These are phyloP conservation scores for Picochlorum costavermella DNA, from an alignment of 139 green algal genomes.

Conservation along the genomic window DNA sequence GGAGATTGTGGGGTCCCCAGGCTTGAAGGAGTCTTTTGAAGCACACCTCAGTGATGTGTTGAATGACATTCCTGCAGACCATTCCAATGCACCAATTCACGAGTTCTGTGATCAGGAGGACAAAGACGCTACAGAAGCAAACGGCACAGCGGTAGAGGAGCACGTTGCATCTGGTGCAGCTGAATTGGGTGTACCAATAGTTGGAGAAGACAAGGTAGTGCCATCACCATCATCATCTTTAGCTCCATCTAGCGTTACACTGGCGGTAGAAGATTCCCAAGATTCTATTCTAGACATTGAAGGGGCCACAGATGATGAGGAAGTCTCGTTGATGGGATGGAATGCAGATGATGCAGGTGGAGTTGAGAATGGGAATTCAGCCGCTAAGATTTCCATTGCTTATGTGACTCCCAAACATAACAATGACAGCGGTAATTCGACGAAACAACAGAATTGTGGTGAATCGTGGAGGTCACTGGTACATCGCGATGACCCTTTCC, in stretches of 20 bases:
- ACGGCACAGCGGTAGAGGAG: background rate
- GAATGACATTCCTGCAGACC: too few species aligned
- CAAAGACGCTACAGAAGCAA: background rate
- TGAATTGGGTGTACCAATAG: too few species aligned
- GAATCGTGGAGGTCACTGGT: background rate
- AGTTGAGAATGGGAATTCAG: constrained; percentile 3
- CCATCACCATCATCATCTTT: background rate
- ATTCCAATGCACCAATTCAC: too few species aligned
- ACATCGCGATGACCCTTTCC: constrained; percentile 2
- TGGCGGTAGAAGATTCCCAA: background rate
- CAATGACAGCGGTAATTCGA: background rate
- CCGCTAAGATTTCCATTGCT: background rate
- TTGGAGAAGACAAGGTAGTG: background rate
- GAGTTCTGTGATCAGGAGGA: background rate
- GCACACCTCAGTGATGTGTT: too few species aligned
- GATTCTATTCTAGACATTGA: too few species aligned
- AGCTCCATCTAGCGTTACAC: background rate
- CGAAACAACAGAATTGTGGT: background rate
- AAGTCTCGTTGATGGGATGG: too few species aligned
- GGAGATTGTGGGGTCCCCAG: too few species aligned
- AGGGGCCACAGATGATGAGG: too few species aligned
- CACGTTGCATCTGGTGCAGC: background rate
- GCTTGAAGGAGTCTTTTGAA: too few species aligned
- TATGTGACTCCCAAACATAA: background rate
- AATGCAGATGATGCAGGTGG: constrained; percentile 1